Evolutionary conservation across 1,284 basidiomycete genomes (phyloP), one percentile per base, ranked within the genome.

Genomic region (Naganishia liquefaciens): DNA sequence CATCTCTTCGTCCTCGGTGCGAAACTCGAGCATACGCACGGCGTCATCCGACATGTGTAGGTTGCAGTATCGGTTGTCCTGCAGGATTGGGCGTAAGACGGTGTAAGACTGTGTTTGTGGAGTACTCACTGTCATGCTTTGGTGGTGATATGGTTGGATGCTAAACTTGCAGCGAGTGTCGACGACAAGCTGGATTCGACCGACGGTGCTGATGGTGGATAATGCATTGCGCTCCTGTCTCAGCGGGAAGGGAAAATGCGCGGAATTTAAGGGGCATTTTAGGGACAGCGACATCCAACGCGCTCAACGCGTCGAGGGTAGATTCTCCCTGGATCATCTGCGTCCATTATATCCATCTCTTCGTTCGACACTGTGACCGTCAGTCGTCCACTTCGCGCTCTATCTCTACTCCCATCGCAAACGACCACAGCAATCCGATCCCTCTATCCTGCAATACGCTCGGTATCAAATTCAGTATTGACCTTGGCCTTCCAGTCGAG

Each of bases 41-140:
- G 63, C 63, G 30, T 57, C 63, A 52, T 60, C 63, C 23, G 63
- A 60, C 47, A 49, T 60, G 43, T 65, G 63, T 9, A 65, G 44
- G 42, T 65, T 57, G 50, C 55, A 60, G 43, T 65, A 65, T 23
- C 63, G 40, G 43, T 65, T 58, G 63, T 65, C 63, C 63, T 65
- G 49, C 21, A 7, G 30, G 25, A 11, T 28, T 19, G 27, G 23
- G 23, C 9, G 40, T 60, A 7, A 60, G 55, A 30, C 2, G 5
- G 11, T 21, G 37, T 9, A 23, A 37, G 21, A 13, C 9, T 10
- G 19, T 13, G 30, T 6, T 21, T 21, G 46, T 0, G 5, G 5
- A 5, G 11, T 15, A 25, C 55, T 39, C 9, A 60, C 55, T 17
- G 55, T 60, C 55, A 60, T 60, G 9, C 0, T 50, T 44, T 17